These are phyloP conservation scores for Melastoma candidum DNA, from an alignment of 441 rosid genomes.

Conservation along the genomic window DNA sequence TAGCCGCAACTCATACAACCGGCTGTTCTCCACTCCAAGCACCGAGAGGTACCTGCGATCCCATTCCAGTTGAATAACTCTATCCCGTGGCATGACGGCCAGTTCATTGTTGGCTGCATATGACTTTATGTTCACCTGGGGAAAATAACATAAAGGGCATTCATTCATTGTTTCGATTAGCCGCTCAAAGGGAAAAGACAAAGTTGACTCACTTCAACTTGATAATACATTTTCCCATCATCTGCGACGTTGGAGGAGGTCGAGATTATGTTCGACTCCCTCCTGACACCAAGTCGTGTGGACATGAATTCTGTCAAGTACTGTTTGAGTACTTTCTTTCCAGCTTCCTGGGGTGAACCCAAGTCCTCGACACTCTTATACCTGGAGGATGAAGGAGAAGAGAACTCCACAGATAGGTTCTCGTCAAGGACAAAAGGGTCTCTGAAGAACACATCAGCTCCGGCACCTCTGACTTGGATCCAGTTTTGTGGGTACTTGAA, in stretches of 20 bases:
- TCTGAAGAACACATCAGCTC: conserved; percentile 91
- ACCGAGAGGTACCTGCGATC: conserved; percentile 74
- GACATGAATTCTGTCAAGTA: conserved; percentile 95
- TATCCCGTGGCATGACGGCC: conserved; percentile 84
- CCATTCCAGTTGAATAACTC: conserved; percentile 82
- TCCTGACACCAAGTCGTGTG: conserved; percentile 80
- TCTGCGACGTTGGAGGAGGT: conserved; percentile 78
- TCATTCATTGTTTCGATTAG: background rate
- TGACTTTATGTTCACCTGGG: conserved; percentile 86
- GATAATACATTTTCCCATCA: conserved; percentile 83
- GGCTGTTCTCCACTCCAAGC: conserved; percentile 83
- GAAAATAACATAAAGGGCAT: background rate
- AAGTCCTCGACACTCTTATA: conserved; percentile 71
- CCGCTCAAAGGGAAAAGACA: background rate
- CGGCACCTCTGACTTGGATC: conserved; percentile 89
- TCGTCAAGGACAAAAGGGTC: conserved; percentile 85
- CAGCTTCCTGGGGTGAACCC: conserved; percentile 85
- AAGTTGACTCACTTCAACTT: conserved; percentile 61
- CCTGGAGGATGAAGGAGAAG: conserved; percentile 87
- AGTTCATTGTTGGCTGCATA: conserved; percentile 82
- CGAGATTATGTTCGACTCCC: conserved; percentile 51
- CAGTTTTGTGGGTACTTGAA: conserved; percentile 81
- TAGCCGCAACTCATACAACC: conserved; percentile 67
- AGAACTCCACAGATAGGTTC: conserved; percentile 72
- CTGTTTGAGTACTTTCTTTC: conserved; percentile 64